Evolutionary conservation across 2,329 filamentous ascomycete genomes (phyloP).

Genomic region (Aspergillus hiratsukae): DNA sequence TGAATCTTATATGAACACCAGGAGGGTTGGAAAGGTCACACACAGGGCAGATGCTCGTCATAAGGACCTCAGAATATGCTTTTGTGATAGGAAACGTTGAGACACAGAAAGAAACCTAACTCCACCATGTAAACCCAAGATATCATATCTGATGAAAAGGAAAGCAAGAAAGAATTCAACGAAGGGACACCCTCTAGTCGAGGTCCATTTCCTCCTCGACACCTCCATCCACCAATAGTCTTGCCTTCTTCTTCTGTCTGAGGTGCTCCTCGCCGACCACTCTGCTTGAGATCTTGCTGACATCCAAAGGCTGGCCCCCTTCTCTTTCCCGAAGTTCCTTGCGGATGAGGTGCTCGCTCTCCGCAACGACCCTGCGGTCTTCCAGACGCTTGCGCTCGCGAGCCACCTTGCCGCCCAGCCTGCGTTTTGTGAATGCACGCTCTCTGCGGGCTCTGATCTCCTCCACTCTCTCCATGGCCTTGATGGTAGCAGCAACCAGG

Average conservation of each 20-base stretch:
- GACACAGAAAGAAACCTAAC: constrained; percentile 15
- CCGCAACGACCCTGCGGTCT: constrained; percentile 81
- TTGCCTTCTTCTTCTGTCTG: constrained; percentile 42
- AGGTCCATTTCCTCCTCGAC: constrained; percentile 46
- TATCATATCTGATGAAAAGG: constrained; percentile 13
- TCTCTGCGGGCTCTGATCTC: constrained; percentile 82
- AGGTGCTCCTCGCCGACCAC: constrained; percentile 40
- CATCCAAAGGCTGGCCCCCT: constrained; percentile 38
- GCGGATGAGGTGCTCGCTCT: constrained; percentile 89
- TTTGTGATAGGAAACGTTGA: constrained; percentile 8
- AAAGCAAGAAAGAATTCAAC: constrained; percentile 6
- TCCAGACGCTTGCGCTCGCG: constrained; percentile 72
- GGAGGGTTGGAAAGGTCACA: neutral
- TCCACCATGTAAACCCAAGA: constrained; percentile 19
- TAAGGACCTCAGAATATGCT: constrained; percentile 1
- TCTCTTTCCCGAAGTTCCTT: constrained; percentile 58
- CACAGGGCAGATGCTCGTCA: neutral
- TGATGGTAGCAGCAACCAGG: constrained; percentile 77
- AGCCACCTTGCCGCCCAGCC: constrained; percentile 75
- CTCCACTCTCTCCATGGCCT: constrained; percentile 83
- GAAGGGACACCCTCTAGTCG: constrained; percentile 32
- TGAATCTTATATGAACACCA: neutral
- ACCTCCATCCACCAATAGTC: constrained; percentile 42
- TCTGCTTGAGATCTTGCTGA: constrained; percentile 31
- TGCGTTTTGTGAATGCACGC: constrained; percentile 87